Conservation (phyloP, 192 early-diverging fungal genomes). For the Thamnidium elegans region DNA sequence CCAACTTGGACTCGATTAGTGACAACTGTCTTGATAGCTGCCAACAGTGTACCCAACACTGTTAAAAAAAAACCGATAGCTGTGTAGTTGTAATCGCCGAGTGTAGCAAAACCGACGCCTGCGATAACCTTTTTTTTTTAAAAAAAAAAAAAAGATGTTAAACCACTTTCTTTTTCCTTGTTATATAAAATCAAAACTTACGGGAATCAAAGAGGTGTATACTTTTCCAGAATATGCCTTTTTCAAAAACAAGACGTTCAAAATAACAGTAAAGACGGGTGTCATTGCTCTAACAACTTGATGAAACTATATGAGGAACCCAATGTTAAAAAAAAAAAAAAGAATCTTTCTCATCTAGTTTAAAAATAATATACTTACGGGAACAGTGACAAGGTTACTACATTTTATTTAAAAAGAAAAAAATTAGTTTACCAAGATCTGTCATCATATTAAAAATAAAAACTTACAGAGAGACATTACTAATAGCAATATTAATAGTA, state of each 20-base stretch:
- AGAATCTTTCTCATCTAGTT: too few species aligned
- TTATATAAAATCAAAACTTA: too few species aligned
- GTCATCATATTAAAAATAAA: neutral
- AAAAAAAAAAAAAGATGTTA: too few species aligned
- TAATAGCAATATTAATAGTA: conserved; percentile 86
- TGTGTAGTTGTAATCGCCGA: conserved; percentile 78
- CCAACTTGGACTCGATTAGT: conserved; percentile 83
- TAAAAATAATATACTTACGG: conserved; percentile 18
- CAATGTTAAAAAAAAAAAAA: too few species aligned
- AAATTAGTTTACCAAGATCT: neutral
- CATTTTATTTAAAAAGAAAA: neutral
- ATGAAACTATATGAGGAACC: conserved; percentile 57
- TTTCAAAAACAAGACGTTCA: conserved; percentile 60
- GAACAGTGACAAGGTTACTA: conserved; percentile 37
- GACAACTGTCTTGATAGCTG: conserved; percentile 77
- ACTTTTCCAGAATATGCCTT: conserved; percentile 54
- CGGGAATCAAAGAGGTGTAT: conserved; percentile 60
- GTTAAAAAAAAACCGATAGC: conserved; percentile 73
- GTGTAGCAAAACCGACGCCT: conserved; percentile 81
- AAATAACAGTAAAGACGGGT: conserved; percentile 71
- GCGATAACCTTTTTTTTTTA: conserved; percentile 51
- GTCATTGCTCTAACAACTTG: conserved; percentile 83
- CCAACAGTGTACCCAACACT: conserved; percentile 72
- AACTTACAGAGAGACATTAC: conserved; percentile 79
- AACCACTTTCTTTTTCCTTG: too few species aligned